Evolutionary conservation across 352 stramenopile species (phyloP).

Genomic region (Globisporangium middletonii): DNA sequence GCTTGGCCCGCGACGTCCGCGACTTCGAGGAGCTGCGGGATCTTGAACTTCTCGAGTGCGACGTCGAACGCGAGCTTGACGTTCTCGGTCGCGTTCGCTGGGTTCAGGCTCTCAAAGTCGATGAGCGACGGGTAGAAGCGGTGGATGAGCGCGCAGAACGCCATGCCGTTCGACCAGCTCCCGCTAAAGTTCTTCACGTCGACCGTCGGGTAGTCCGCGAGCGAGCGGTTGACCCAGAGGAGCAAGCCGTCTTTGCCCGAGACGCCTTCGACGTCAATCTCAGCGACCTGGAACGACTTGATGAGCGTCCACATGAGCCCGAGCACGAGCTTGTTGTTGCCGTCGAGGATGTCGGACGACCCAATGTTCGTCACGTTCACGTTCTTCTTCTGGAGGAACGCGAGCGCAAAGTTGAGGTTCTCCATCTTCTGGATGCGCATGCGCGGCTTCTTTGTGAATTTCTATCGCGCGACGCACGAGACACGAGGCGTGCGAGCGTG

Average conservation of each 20-base stretch:
- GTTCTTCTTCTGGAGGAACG: slow-evolving; percentile 86
- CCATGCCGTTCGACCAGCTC: slow-evolving; percentile 84
- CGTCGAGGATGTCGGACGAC: slow-evolving; percentile 89
- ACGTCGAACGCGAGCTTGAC: slow-evolving; percentile 83
- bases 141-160: slow-evolving; percentile 89
- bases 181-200: slow-evolving; percentile 87
- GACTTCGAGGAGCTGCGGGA: slow-evolving; percentile 85
- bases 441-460: slow-evolving; percentile 90
- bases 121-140: slow-evolving; percentile 84
- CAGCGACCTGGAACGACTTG: slow-evolving; percentile 84
- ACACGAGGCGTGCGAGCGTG: neutral
- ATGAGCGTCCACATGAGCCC: slow-evolving; percentile 93
- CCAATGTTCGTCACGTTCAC: slow-evolving; percentile 90
- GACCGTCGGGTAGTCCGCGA: slow-evolving; percentile 79
- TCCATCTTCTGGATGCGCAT: slow-evolving; percentile 94
- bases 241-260: slow-evolving; percentile 87
- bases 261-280: slow-evolving; percentile 87
- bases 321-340: slow-evolving; percentile 89
- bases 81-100: slow-evolving; percentile 60
- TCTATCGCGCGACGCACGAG: slow-evolving; percentile 27
- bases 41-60: slow-evolving; percentile 80
- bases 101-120: slow-evolving; percentile 70
- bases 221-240: slow-evolving; percentile 86
- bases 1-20: slow-evolving; percentile 75
- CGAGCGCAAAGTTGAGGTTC: slow-evolving; percentile 89